phyloP scores from a whole-genome alignment of 2,329 filamentous ascomycete species.

The Xylaria sp. region DNA sequence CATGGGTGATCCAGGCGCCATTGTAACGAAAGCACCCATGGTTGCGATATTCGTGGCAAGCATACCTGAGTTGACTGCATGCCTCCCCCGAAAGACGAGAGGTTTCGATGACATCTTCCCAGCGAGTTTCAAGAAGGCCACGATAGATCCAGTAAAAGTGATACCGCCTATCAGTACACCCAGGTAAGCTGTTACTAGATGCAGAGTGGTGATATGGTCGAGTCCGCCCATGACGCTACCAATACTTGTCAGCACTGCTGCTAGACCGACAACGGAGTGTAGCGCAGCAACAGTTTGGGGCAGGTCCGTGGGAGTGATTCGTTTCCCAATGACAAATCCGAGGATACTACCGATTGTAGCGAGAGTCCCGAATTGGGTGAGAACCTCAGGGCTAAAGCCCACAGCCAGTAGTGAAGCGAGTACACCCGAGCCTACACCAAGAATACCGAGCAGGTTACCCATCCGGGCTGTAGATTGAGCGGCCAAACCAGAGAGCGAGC shows the following conservation, averaged over 20 bases:
- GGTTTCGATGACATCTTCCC: conserved; percentile 83
- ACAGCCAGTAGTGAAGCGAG: conserved; percentile 81
- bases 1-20: conserved; percentile 78
- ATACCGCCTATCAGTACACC: conserved; percentile 87
- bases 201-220: conserved; percentile 73
- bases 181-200: conserved; percentile 84
- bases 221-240: conserved; percentile 82
- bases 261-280: conserved; percentile 88
- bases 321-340: conserved; percentile 78
- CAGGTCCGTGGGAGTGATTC: conserved; percentile 86
- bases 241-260: conserved; percentile 86
- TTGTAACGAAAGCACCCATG: conserved; percentile 81
- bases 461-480: conserved; percentile 83
- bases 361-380: conserved; percentile 79
- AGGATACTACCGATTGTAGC: conserved; percentile 71
- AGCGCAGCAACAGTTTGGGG: conserved; percentile 89
- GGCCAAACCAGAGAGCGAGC: conserved; percentile 79
- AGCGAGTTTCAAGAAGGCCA: conserved; percentile 86
- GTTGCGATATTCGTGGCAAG: conserved; percentile 79
- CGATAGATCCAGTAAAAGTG: conserved; percentile 89
- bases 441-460: conserved; percentile 84
- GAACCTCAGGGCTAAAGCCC: conserved; percentile 77
- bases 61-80: conserved; percentile 75
- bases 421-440: conserved; percentile 83
- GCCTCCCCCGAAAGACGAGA: conserved; percentile 72